Evolutionary conservation across 2,329 filamentous ascomycete species (phyloP).

Genomic region (Phaeosphaeria sp.): DNA sequence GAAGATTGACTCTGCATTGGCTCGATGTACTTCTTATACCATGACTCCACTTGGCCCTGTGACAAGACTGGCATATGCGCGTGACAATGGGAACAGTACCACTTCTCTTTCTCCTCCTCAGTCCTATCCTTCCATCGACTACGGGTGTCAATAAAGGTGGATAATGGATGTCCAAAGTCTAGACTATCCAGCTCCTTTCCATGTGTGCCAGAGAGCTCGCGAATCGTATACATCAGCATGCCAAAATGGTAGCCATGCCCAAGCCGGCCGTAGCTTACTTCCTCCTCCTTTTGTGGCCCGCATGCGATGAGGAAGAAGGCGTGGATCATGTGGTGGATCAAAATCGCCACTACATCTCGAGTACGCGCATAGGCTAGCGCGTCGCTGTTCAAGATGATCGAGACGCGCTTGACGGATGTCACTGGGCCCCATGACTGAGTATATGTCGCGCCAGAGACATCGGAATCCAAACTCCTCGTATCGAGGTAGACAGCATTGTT

Average conservation of each 20-base stretch:
- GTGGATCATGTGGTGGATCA: conserved; percentile 57
- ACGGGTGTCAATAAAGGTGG: conserved; percentile 18
- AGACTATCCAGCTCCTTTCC: conserved; percentile 38
- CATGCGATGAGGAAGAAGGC: conserved; percentile 54
- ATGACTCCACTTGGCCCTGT: conserved; percentile 36
- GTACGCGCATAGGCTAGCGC: conserved; percentile 31
- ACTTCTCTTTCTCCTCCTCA: conserved; percentile 16
- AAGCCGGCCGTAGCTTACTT: conserved; percentile 44
- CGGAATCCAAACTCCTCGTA: conserved; percentile 28
- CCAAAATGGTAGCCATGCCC: conserved; percentile 50
- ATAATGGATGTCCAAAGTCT: conserved; percentile 38
- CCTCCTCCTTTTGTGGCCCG: conserved; percentile 42
- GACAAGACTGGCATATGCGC: conserved; percentile 18
- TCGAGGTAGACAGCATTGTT: conserved; percentile 47
- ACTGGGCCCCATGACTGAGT: conserved; percentile 36
- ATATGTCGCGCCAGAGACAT: conserved; percentile 47
- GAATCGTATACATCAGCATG: conserved; percentile 49
- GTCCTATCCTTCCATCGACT: neutral
- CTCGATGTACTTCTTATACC: conserved; percentile 42
- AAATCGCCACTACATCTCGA: conserved; percentile 43
- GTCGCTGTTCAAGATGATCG: conserved; percentile 42
- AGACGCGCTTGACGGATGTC: conserved; percentile 41
- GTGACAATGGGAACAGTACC: conserved; percentile 37
- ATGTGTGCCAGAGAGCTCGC: conserved; percentile 35
- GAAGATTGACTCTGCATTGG: conserved; percentile 31